A percentile compares a stretch with the other conserved stretches of the same genome.
Evolutionary conservation across 768 basidiomycete species (phyloP).

Genomic region (Collybia sp.): DNA sequence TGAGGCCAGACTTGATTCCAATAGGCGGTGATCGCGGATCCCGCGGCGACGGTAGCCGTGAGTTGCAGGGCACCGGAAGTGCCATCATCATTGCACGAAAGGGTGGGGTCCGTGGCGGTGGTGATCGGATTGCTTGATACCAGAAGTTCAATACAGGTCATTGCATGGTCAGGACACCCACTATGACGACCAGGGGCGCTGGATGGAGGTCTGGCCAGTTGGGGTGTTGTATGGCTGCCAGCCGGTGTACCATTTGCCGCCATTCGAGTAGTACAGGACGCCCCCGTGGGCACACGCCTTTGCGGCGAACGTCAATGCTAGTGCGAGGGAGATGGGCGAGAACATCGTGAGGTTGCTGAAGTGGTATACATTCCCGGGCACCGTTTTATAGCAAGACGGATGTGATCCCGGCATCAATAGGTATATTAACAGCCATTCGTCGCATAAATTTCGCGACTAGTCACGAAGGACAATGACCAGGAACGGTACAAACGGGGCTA

Average conservation of each 20-base stretch:
- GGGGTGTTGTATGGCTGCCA: conserved; percentile 39
- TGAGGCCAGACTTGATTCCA: conserved; percentile 45
- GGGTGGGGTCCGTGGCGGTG: conserved; percentile 27
- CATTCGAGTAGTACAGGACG: conserved; percentile 11
- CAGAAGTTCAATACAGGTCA: background rate
- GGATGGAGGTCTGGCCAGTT: conserved; percentile 34
- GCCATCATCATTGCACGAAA: conserved; percentile 45
- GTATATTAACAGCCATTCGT: no score
- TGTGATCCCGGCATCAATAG: no score
- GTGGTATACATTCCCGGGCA: no score
- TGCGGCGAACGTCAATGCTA: no score
- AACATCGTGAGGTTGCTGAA: no score
- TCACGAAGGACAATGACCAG: no score
- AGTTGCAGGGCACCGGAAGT: conserved; percentile 32
- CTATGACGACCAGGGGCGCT: conserved; percentile 42
- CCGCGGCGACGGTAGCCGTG: conserved; percentile 37
- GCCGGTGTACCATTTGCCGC: conserved; percentile 33
- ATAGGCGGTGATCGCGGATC: conserved; percentile 35
- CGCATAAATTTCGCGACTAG: no score
- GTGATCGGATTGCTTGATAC: conserved; percentile 33
- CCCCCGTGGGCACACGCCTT: no score
- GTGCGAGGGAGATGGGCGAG: no score
- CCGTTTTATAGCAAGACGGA: no score
- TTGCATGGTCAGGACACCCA: conserved; percentile 12
- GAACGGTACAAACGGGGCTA: no score